Evolutionary conservation across 352 stramenopile genomes (phyloP).

Genomic region (Phytophthora tentaculata): DNA sequence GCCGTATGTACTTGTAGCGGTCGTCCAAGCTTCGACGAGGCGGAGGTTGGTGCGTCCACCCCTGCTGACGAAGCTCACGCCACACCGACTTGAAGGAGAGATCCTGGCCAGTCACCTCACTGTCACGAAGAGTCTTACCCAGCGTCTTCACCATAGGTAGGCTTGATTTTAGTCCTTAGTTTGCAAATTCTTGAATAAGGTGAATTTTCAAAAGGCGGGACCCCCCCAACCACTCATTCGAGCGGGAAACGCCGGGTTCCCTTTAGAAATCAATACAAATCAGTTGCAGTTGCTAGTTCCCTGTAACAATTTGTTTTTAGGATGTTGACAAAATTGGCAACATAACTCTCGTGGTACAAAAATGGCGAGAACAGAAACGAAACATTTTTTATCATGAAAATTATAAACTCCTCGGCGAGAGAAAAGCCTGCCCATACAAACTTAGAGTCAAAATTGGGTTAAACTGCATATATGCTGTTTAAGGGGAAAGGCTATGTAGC

Average conservation of each 20-base stretch:
- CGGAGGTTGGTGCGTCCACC: too few relatives aligned
- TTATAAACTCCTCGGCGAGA: conserved; percentile 9
- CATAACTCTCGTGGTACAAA: conserved; percentile 2
- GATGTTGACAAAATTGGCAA: background rate
- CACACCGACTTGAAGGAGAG: too few relatives aligned
- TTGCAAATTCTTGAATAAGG: conserved; percentile 17
- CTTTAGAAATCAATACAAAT: conserved; percentile 1
- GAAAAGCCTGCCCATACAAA: conserved; percentile 25
- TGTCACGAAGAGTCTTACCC: too few relatives aligned
- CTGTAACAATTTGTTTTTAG: background rate
- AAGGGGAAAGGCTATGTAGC: too few relatives aligned
- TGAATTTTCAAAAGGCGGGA: conserved; percentile 7
- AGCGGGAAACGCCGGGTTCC: background rate
- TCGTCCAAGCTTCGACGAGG: too few relatives aligned
- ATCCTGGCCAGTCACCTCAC: too few relatives aligned
- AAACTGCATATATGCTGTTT: conserved; percentile 21
- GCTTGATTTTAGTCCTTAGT: background rate
- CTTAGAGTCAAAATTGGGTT: conserved; percentile 13
- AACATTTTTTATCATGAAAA: conserved; percentile 11
- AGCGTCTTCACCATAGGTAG: too few relatives aligned
- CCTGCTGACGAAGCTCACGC: too few relatives aligned
- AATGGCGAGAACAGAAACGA: background rate
- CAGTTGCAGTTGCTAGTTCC: too few relatives aligned
- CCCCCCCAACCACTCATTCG: conserved; percentile 6
- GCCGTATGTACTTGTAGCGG: too few relatives aligned